phyloP scores from a whole-genome alignment of 208 protist species.

The Crithidia bombi region DNA sequence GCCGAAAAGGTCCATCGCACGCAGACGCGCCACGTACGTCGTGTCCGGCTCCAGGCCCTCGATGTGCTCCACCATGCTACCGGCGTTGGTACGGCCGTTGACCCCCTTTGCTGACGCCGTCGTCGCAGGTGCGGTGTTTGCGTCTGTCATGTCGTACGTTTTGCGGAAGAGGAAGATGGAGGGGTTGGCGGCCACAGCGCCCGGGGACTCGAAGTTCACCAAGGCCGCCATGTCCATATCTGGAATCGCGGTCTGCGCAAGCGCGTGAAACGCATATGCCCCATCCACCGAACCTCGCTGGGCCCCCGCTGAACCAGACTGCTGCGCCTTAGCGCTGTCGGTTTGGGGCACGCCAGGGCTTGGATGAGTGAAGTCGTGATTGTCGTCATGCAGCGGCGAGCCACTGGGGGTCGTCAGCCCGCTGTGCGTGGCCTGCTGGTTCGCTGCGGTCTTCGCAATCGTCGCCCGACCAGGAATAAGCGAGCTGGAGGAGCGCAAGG shows the following conservation, averaged over 20 bases:
- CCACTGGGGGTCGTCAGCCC: background rate
- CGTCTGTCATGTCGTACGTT: conserved; percentile 29
- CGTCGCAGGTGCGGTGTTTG: background rate
- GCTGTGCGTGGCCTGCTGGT: background rate
- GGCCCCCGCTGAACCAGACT: background rate
- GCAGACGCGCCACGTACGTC: conserved; percentile 65
- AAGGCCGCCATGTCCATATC: conserved; percentile 46
- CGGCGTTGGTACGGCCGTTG: background rate
- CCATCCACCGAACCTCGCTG: conserved; percentile 10
- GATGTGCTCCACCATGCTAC: conserved; percentile 28
- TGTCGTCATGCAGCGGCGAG: background rate
- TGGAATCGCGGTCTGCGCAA: conserved; percentile 35
- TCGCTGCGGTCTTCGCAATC: background rate
- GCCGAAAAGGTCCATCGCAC: conserved; percentile 76
- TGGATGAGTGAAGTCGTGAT: background rate
- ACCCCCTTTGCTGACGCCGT: background rate
- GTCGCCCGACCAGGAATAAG: conserved; percentile 3
- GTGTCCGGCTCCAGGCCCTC: conserved; percentile 59
- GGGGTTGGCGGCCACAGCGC: background rate
- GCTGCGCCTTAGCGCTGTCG: background rate
- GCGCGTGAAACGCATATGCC: background rate
- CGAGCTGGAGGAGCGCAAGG: conserved; percentile 14
- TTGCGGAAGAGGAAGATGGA: conserved; percentile 31
- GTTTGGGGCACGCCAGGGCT: background rate
- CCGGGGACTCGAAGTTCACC: conserved; percentile 1